Conservation (phyloP, 768 basidiomycete genomes). For the Lentinula raphanica region DNA sequence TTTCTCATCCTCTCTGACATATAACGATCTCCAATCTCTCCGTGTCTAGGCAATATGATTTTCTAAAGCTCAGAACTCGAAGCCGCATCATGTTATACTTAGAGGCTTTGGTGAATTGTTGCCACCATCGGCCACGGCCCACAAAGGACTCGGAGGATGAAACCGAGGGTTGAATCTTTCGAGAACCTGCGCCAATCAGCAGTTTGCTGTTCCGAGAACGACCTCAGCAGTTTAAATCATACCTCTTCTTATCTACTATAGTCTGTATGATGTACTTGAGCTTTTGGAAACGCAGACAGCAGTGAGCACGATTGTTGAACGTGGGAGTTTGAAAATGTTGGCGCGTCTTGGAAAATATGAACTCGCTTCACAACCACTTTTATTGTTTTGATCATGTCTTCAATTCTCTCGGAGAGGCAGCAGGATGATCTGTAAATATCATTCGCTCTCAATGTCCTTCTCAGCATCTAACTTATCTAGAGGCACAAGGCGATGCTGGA, state of each 20-base stretch:
- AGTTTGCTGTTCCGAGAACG: no score
- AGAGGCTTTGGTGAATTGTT: no score
- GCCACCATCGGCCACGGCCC: no score
- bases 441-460: neutral
- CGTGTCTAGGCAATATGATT: neutral
- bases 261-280: neutral
- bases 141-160: no score
- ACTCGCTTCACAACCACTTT: constrained; percentile 4
- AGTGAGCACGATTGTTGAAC: neutral
- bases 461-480: constrained; percentile 7
- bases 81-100: no score
- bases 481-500: constrained; percentile 34
- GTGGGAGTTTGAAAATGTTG: neutral
- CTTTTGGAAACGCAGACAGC: neutral
- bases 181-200: no score
- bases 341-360: neutral
- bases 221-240: no score
- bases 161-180: no score
- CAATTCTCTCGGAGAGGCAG: constrained; percentile 9
- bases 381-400: constrained; percentile 2
- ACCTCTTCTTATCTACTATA: no score
- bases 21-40: no score
- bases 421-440: constrained; percentile 8
- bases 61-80: neutral
- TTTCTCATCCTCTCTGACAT: neutral